A percentile compares a stretch with the other conserved stretches of the same genome.
Conservation (phyloP, 306 rosid genomes). For the Rosa rugosa region DNA sequence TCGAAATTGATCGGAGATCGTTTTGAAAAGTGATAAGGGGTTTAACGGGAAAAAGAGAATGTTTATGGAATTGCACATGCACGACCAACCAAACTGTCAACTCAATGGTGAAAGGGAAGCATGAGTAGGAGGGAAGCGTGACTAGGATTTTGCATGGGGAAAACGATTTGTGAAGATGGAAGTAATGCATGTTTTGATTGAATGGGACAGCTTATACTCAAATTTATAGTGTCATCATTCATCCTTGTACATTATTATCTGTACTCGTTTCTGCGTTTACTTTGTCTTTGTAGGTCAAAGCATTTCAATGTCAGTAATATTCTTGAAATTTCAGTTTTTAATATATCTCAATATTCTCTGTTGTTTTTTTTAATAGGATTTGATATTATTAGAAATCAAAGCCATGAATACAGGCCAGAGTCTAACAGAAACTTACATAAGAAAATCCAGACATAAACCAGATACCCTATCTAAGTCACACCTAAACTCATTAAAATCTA, state of each 20-base stretch:
- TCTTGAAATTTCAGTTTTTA: background rate
- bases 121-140: background rate
- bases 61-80: background rate
- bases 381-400: too few species aligned
- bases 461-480: too few species aligned
- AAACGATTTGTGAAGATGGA: background rate
- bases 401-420: too few species aligned
- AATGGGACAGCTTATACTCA: background rate
- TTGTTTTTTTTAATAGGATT: too few species aligned
- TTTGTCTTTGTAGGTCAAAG: background rate
- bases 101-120: background rate
- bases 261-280: background rate
- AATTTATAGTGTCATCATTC: background rate
- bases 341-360: too few species aligned
- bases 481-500: too few species aligned
- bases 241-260: background rate
- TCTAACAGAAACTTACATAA: too few species aligned
- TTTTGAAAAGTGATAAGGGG: background rate
- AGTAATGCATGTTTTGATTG: background rate
- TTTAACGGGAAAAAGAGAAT: background rate
- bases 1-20: background rate
- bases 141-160: background rate
- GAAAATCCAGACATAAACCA: too few species aligned
- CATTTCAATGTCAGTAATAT: background rate
- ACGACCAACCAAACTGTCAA: background rate